phyloP scores from a whole-genome alignment of 441 rosid genomes.

The Populus tomentosa region DNA sequence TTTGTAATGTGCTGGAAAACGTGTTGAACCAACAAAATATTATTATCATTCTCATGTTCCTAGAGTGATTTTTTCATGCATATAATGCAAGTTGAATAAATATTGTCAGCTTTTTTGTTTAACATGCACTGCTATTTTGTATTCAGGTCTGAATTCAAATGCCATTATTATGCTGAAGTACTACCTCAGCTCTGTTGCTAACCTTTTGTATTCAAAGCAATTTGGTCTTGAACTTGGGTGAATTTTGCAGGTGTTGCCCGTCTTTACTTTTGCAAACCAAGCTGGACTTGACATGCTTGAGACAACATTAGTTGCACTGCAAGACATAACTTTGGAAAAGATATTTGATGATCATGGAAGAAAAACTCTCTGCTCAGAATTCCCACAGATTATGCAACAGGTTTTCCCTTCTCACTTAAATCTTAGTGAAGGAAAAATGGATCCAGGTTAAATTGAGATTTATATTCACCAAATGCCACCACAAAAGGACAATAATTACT shows the following conservation, averaged over 20 bases:
- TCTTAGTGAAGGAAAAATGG: background rate
- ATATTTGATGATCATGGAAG: constrained; percentile 94
- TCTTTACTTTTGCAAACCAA: constrained; percentile 91
- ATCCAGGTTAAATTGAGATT: background rate
- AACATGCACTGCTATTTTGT: background rate
- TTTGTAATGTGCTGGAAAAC: background rate
- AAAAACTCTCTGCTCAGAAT: constrained; percentile 85
- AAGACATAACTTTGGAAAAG: constrained; percentile 87
- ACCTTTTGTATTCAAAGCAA: no score
- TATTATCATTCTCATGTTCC: background rate
- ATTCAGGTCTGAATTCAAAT: background rate
- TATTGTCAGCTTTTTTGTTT: background rate
- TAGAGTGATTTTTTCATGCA: background rate
- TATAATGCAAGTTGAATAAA: background rate
- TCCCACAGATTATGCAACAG: constrained; percentile 99
- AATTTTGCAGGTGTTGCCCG: constrained; percentile 71
- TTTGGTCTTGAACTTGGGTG: no score
- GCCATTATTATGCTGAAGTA: background rate
- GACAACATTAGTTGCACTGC: constrained; percentile 88
- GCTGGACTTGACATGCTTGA: constrained; percentile 99
- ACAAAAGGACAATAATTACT: background rate
- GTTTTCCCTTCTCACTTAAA: constrained; percentile 28
- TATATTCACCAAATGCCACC: background rate
- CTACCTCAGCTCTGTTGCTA: background rate
- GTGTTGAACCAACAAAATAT: background rate